Evolutionary conservation across 1,284 basidiomycete species (phyloP).

Genomic region (Malassezia japonica): DNA sequence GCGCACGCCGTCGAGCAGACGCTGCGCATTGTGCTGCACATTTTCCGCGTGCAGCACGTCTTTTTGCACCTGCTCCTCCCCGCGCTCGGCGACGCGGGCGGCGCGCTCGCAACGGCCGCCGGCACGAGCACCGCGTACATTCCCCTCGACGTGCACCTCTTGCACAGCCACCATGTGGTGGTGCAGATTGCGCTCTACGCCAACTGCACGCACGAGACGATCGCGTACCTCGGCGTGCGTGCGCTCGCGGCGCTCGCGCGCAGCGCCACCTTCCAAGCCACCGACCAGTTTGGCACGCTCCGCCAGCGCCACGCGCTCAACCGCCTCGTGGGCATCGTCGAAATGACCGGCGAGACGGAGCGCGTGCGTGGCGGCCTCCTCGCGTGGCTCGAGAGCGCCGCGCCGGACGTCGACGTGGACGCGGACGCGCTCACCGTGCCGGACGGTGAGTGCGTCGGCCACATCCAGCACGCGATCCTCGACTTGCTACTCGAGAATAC

Average conservation of each 20-base stretch:
- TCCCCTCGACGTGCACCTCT: conserved; percentile 62
- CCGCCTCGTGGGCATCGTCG: conserved; percentile 65
- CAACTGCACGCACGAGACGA: conserved; percentile 62
- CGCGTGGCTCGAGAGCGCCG: conserved; percentile 55
- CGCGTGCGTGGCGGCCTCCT: conserved; percentile 75
- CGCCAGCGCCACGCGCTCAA: conserved; percentile 51
- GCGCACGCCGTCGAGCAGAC: conserved; percentile 67
- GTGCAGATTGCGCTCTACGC: conserved; percentile 76
- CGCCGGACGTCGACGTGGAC: conserved; percentile 32
- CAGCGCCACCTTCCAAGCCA: conserved; percentile 54
- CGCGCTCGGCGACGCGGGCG: conserved; percentile 56
- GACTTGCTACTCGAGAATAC: conserved; percentile 77
- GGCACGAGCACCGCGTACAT: conserved; percentile 53
- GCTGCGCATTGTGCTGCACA: conserved; percentile 69
- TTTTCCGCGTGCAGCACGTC: conserved; percentile 73
- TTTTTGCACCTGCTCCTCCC: conserved; percentile 83
- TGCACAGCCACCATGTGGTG: conserved; percentile 64
- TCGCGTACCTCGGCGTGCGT: conserved; percentile 69
- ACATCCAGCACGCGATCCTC: conserved; percentile 68
- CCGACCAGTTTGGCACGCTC: conserved; percentile 54
- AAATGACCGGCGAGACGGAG: conserved; percentile 71
- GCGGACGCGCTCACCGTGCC: conserved; percentile 57
- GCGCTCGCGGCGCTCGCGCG: conserved; percentile 62
- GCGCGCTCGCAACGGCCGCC: conserved; percentile 9
- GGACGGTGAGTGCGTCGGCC: conserved; percentile 61